Evolutionary conservation across 441 rosid genomes (phyloP), one percentile per base, ranked within the genome.

Genomic region (Erodium moschatum): DNA sequence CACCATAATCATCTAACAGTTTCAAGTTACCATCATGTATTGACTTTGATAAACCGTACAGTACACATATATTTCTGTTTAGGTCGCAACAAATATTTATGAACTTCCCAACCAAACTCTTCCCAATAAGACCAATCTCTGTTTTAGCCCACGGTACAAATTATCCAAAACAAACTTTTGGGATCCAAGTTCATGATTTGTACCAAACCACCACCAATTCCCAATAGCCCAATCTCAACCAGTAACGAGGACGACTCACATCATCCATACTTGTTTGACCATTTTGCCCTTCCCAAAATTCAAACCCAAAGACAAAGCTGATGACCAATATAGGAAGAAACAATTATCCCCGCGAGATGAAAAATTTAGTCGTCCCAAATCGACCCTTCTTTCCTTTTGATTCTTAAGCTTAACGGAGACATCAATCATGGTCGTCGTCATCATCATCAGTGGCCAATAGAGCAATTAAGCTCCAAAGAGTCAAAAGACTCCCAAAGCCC

Each of bases 401-500:
- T 40, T 40, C 44, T 40, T 40, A 46, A 46, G 52, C 52, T 46
- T 11, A 46, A 13, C n/a, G 16, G 56, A 48, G 56, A 48, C 18
- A 48, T 48, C 56, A 48, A 48, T 48, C 44, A 48, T n/a, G 56
- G 18, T 48, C 18, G 56, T 48, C 56, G 56, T 48, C 54, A n/a
- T 48, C 56, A 15, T 48, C 56, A 48, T 48, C 56, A 48, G 56
- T 48, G 18, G 56, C 56, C 44, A 40, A 40, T 40, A 40, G 44
- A 40, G 44, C 56, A 48, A 48, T 48, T 48, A 48, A 48, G 56
- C 56, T 48, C 56, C 18, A 15, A 48, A 48, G 16, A 48, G 56
- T 48, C 56, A 48, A 48, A 48, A 48, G 54, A 16, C 54, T 48
- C 54, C 54, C 54, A 48, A 48, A 48, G 56, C 56, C 56, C 16